Base-by-base conservation (phyloP, 768 basidiomycete genomes). In the Agrocybe pediades region DNA sequence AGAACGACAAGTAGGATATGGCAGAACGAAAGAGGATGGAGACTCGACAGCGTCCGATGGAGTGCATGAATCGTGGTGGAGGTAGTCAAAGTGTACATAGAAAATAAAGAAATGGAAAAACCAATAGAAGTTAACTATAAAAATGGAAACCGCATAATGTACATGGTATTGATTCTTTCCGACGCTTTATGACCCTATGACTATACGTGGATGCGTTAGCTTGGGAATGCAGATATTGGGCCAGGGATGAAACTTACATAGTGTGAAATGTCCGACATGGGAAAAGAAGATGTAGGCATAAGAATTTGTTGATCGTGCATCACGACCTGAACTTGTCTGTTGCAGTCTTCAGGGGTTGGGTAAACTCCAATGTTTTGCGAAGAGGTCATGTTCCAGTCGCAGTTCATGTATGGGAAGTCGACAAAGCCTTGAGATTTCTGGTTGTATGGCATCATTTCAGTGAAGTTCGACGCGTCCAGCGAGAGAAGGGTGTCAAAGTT, bases 401-500 rank as follows among this genome's bases (percentile, higher is more conserved):
- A 15, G 41, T 54, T 49, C 49, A 63, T 50, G 41, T 59, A 56
- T 9, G 49, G 25, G 49, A 57, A 55, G 25, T 56, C 40, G 42
- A 55, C 56, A 40, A 49, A 59, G 20, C 17, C 50, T 13, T 46
- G 40, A 6, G 47, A 46, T 2, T 47, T 30, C 29, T 62, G 59
- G 27, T 54, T 41, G 48, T 57, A 58, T n/a, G 46, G 20, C 49
- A 56, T 50, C 46, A 62, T 49, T 25, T 62, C 58, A 2, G 19
- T 41, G 56, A 56, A 57, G 49, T 26, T 41, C 29, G 64, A 57
- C 47, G 56, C 43, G 40, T 62, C 62, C 56, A 60, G 62, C 7
- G 58, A 41, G 43, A 67, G 53, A n/a, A 65, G 51, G 19, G 63
- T 62, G n/a, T 36, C 42, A 36, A 59, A 67, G 20, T 61, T 61